Base-by-base conservation (phyloP, 768 basidiomycete genomes). In the Dacryopinax spathularia region DNA sequence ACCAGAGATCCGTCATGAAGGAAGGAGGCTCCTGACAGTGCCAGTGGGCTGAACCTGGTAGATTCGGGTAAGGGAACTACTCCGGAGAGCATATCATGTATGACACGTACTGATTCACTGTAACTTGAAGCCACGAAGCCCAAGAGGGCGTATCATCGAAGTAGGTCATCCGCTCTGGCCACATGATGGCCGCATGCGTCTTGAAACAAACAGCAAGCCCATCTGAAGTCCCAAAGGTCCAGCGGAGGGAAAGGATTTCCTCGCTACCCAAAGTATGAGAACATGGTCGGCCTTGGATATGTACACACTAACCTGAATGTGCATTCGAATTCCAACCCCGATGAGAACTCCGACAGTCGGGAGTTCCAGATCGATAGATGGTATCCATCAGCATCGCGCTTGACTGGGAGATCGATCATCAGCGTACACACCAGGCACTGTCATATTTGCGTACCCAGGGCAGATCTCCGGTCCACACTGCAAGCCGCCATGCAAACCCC, bases 341-440 rank as follows among this genome's bases (percentile, higher is more conserved):
- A 87, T 7, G 91, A 85, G 73, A 97, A 97, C 73, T 95, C 90
- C 18, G 89, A 93, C 73, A 89, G 89, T 61, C 87, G 87, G 0
- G 93, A 96, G 73, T 97, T 92, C 95, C 95, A 98, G 18, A 98
- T 91, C 0, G 91, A 92, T 48, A 97, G 73, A 70, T 94, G 91
- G 64, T 88, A 80, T 0, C 86, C 87, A 20, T 82, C 80, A 0
- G 77, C 69, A 16, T 75, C 72, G 3, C 80, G 76, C 15, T 86
- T 83, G 65, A 91, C 90, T 92, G 60, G 12, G 15, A 5, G 9
- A 44, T 27, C 7, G 1, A 22, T 10, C 16, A 34, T 15, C 29
- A 7, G 41, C 31, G 2, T 15, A 43, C 7, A 33, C 27, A 66
- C 36, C 12, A 33, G n/a, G 27, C 18, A 7, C 2, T 15, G 9